Evolutionary conservation across 2,329 filamentous ascomycete species (phyloP).

Genomic region (Escovopsis weberi): DNA sequence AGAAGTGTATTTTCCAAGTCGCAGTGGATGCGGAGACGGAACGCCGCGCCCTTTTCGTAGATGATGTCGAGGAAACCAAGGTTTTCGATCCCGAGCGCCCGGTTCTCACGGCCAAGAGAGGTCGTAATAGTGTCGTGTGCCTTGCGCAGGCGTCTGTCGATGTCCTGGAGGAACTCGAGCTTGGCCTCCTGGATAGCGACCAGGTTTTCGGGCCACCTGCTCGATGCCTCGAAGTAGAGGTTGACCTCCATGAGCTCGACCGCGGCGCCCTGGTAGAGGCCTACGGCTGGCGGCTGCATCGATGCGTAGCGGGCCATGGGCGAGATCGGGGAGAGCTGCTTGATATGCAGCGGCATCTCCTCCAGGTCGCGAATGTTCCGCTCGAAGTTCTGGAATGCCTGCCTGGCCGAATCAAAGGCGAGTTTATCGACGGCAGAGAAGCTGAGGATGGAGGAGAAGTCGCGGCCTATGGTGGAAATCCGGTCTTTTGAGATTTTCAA

Average conservation of each 20-base stretch:
- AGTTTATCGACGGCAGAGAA: constrained; percentile 33
- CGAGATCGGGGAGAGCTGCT: constrained; percentile 62
- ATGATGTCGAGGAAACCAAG: constrained; percentile 69
- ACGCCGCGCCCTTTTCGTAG: constrained; percentile 56
- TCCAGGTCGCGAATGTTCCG: constrained; percentile 63
- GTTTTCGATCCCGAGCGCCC: constrained; percentile 53
- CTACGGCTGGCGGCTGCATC: constrained; percentile 26
- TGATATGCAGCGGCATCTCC: constrained; percentile 73
- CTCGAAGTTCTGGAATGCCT: constrained; percentile 60
- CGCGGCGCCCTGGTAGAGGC: constrained; percentile 25
- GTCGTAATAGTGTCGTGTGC: constrained; percentile 44
- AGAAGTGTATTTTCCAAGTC: constrained; percentile 75
- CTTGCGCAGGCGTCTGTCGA: constrained; percentile 55
- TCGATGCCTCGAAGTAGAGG: constrained; percentile 85
- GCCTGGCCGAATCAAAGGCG: constrained; percentile 53
- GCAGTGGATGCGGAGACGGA: constrained; percentile 77
- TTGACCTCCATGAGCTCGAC: constrained; percentile 57
- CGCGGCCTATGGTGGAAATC: constrained; percentile 34
- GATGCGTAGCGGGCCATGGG: constrained; percentile 63
- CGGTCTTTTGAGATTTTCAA: constrained; percentile 44
- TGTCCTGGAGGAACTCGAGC: constrained; percentile 70
- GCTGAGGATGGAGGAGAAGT: constrained; percentile 33
- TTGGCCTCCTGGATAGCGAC: constrained; percentile 88
- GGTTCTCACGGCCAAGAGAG: constrained; percentile 70
- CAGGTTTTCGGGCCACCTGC: constrained; percentile 85